Evolutionary conservation across 129 eudicot species (phyloP).

Genomic region (Daucus carota): DH1_v3.0 NC_030381.2:54034001-54034500

Average conservation of each 20-base stretch:
- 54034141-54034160: neutral
- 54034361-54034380: neutral
- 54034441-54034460: neutral
- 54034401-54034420: neutral
- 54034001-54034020: slow-evolving; percentile 58
- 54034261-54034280: neutral
- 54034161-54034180: neutral
- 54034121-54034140: neutral
- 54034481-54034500: neutral
- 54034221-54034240: neutral
- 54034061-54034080: slow-evolving; percentile 14
- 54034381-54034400: neutral
- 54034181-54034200: neutral
- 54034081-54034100: neutral
- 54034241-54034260: too few species aligned
- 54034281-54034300: neutral
- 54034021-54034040: slow-evolving; percentile 51
- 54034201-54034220: neutral
- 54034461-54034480: neutral
- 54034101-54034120: neutral
- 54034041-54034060: slow-evolving; percentile 38
- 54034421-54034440: too few species aligned
- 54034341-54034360: neutral
- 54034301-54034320: too few species aligned
- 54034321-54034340: neutral